Base-by-base conservation (phyloP, 345 rosid species). In the Camelina neglecta region DNA sequence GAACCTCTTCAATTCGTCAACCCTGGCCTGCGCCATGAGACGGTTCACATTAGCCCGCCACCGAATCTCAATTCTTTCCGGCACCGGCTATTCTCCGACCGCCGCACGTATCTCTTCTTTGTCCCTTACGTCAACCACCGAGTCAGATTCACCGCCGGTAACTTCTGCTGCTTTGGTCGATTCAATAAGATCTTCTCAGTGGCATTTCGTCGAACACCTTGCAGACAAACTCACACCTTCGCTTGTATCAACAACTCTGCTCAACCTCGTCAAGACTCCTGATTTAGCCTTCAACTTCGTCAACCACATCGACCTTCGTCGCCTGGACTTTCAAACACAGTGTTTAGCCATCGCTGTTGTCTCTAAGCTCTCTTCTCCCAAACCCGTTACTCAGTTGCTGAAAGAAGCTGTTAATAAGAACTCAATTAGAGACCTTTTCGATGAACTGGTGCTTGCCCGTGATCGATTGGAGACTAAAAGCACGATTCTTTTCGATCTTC, bases 161-260 rank as follows among this genome's bases (percentile, higher is more conserved):
- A 79, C 79, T 4, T 57, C 67, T 0, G 73, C 60, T 0, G 0
- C 1, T 0, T 42, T 91, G 0, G 41, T 80, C 1, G 47, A 76
- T 0, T 85, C 79, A 0, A 69, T 86, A 45, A 78, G 47, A 36
- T 83, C 97, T 73, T 88, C 90, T 77, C 85, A 84, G 82, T 89
- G 97, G 97, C 90, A 90, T 85, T 77, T 83, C 80, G 65, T 94
- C 93, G 74, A 90, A 84, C 92, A 88, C 8, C 54, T 80, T 58
- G 72, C 87, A 4, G 60, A 69, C 44, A 83, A 78, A 5, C 71
- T 92, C 54, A 75, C 82, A 11, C 77, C 93, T 16, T 71, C 80
- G 5, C 71, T 85, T 42, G 65, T 88, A 44, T 78, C 89, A 57
- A 7, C 83, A 67, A 81, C 86, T 63, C 85, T 92, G 12, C 55